Base-by-base conservation (phyloP, 2,329 filamentous ascomycete genomes). In the Clonostachys sp. region DNA sequence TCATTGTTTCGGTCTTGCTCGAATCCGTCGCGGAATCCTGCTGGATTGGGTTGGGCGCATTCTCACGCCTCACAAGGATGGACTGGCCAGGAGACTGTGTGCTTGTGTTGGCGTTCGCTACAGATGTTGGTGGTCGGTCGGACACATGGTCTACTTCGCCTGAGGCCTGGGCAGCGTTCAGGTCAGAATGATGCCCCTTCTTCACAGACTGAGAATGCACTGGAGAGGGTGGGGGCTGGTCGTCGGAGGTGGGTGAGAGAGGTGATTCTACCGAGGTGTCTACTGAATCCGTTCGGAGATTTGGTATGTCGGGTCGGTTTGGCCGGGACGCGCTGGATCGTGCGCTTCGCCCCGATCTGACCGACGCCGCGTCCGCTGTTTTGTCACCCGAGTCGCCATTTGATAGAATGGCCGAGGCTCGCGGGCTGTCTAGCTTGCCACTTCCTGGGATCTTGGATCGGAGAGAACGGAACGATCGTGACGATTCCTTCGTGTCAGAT, bases 121-220 rank as follows among this genome's bases (percentile, higher is more conserved):
- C 66, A 58, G 86, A 86, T 12, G 83, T 83, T 3, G 90, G 91
- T 30, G 91, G 92, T 50, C 86, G 86, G 61, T 97, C 94, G 13
- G 92, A 97, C 17, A 99, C 91, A 56, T 91, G 84, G 60, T 95
- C 94, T 40, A 99, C 91, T 66, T 99, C 94, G 48, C 92, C 91
- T 44, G 83, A 87, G 46, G 87, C 83, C 66, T 95, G 88, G 41
- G 91, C 91, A 42, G 86, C 86, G 60, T 80, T 80, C 41, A 96
- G 83, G 64, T 91, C 86, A 12, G 42, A 24, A 59, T 89, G 85
- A 55, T 89, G 84, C 46, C 87, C 88, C 42, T 80, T 73, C 57
- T 83, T 86, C 53, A 91, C 71, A 12, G 87, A 86, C 40, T 83
- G 78, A 20, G 88, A 89, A 58, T 92, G 86, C 17, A 92, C 86